phyloP scores from a whole-genome alignment of 2,329 filamentous ascomycete species.

The Phialophora expanda region DNA sequence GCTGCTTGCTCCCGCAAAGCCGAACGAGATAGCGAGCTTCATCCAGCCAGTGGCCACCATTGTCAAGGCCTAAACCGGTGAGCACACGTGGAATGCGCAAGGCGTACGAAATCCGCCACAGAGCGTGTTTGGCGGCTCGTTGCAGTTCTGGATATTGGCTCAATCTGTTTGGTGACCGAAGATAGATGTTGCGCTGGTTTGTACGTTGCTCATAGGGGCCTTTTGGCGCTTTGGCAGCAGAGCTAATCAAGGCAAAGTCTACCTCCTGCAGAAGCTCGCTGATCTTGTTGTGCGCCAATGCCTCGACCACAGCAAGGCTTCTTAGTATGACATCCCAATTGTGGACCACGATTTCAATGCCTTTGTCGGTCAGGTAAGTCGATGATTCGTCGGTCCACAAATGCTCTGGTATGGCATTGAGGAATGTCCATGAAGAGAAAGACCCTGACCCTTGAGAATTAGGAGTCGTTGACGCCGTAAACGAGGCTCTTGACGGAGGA shows the following conservation, averaged over 20 bases:
- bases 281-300: constrained; percentile 58
- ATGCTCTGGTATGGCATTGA: constrained; percentile 39
- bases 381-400: constrained; percentile 29
- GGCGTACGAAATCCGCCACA: constrained; percentile 59
- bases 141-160: constrained; percentile 49
- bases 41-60: constrained; percentile 65
- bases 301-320: constrained; percentile 60
- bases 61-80: constrained; percentile 57
- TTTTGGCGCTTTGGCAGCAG: constrained; percentile 50
- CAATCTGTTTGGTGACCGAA: constrained; percentile 56
- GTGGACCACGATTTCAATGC: constrained; percentile 61
- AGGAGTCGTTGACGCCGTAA: constrained; percentile 28
- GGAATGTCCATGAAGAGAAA: constrained; percentile 39
- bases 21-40: constrained; percentile 64
- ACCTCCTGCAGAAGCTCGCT: constrained; percentile 56
- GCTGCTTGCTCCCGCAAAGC: constrained; percentile 60
- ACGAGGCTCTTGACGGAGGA: constrained; percentile 32
- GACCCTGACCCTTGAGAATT: constrained; percentile 39
- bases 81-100: constrained; percentile 62
- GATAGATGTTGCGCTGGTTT: constrained; percentile 56
- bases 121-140: constrained; percentile 54
- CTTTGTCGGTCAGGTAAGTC: constrained; percentile 50
- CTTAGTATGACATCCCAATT: constrained; percentile 66
- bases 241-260: constrained; percentile 46
- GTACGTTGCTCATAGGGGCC: constrained; percentile 55